Base-by-base conservation (phyloP, 1,284 basidiomycete genomes). In the Pascua guehoae region DNA sequence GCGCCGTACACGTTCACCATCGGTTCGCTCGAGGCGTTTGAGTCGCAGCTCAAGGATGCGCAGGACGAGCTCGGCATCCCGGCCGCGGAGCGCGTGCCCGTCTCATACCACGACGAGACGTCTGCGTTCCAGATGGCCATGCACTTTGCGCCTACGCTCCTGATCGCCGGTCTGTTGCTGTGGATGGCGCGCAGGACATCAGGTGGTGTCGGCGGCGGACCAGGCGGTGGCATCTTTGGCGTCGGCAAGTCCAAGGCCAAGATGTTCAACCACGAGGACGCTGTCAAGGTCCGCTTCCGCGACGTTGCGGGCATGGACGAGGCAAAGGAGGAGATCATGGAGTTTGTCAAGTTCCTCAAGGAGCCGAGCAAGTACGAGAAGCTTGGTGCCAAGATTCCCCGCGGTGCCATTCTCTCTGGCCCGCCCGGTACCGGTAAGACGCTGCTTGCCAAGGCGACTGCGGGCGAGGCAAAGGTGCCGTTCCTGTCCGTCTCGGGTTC, bases 251-350 rank as follows among this genome's bases (percentile, higher is more conserved):
- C 90, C 72, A 86, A 84, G 63, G 95, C 96, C 18, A 93, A 88
- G 79, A 82, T 97, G 76, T 98, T 97, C 81, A 98, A 98, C 82
- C 91, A 96, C 80, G 95, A 99, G 72, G 92, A 89, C 43, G 90
- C 95, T 57, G 88, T 98, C 70, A 89, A 87, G 73, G 87, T 89
- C 67, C 91, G 90, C 73, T 98, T 98, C 81, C 86, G 86, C 78
- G 91, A 98, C 74, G 91, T 98, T 18, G 95, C 95, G 36, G 95
- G 95, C 47, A 98, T 98, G 94, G 95, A 99, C 79, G 95, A 99
- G 79, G 95, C 94, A 54, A 99, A 99, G 82, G 90, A 95, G 80
- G 95, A 99, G 81, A 96, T 99, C 68, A 97, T 98, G 91, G 95
- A 99, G 77, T 99, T 98, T 72, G 96, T 99, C 75, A 95, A 94